Evolutionary conservation across 2,329 filamentous ascomycete species (phyloP).

Genomic region (Mycogone perniciosa): DNA sequence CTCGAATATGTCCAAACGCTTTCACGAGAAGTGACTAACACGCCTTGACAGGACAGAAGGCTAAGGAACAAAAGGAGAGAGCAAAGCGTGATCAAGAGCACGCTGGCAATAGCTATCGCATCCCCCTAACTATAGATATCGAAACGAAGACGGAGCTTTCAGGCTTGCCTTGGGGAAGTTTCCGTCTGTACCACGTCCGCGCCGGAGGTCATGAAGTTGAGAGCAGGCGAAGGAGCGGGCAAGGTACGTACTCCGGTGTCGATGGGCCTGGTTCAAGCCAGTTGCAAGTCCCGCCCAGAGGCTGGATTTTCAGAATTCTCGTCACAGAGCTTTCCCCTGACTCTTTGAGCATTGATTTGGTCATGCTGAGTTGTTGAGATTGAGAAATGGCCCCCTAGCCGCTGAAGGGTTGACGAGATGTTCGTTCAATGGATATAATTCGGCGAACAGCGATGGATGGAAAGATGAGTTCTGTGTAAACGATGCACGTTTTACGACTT

Average conservation of each 20-base stretch:
- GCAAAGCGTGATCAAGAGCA: conserved; percentile 56
- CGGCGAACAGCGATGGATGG: too few relatives aligned
- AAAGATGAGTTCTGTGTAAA: too few relatives aligned
- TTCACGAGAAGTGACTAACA: conserved; percentile 8
- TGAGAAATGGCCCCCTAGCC: too few relatives aligned
- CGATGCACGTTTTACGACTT: too few relatives aligned
- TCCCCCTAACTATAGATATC: conserved; percentile 53
- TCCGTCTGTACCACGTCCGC: conserved; percentile 53
- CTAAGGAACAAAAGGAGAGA: conserved; percentile 60
- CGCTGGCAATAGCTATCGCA: conserved; percentile 58
- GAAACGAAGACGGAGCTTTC: conserved; percentile 45
- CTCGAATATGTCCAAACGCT: neutral
- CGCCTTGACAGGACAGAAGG: conserved; percentile 55
- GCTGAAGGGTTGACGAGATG: too few relatives aligned
- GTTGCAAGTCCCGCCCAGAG: too few relatives aligned
- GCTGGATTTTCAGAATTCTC: too few relatives aligned
- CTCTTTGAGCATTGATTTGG: too few relatives aligned
- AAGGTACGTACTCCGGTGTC: conserved; percentile 30
- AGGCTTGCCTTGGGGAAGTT: conserved; percentile 65
- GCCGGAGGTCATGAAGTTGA: conserved; percentile 44
- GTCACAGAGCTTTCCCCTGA: too few relatives aligned
- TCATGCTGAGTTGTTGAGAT: too few relatives aligned
- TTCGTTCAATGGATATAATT: too few relatives aligned
- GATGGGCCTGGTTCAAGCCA: conserved; percentile 10
- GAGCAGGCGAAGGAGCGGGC: conserved; percentile 37